phyloP scores from a whole-genome alignment of 2,329 filamentous ascomycete genomes.

The Aureobasidium sp. region DNA sequence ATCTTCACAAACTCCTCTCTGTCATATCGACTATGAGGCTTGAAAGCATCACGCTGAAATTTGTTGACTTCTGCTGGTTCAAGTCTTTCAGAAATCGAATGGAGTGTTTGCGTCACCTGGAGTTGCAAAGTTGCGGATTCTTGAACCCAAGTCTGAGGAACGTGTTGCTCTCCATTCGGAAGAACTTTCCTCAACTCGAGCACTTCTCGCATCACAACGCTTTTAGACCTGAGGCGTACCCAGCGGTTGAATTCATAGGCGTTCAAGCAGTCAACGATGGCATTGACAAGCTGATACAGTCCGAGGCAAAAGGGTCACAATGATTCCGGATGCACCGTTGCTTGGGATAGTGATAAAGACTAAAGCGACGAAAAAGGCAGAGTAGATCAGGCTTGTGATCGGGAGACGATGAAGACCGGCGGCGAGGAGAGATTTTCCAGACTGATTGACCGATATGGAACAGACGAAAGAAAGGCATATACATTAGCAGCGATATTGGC shows the following conservation, averaged over 20 bases:
- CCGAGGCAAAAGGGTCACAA: neutral
- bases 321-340: neutral
- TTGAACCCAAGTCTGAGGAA: neutral
- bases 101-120: neutral
- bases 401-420: too few species aligned
- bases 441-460: too few species aligned
- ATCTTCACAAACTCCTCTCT: neutral
- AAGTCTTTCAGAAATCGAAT: neutral
- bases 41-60: neutral
- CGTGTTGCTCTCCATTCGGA: neutral
- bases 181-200: neutral
- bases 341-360: too few species aligned
- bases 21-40: neutral
- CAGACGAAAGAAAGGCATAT: too few species aligned
- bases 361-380: too few species aligned
- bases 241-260: neutral
- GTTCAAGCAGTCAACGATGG: neutral
- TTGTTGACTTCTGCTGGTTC: neutral
- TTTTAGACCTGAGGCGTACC: neutral
- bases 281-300: neutral
- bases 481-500: too few species aligned
- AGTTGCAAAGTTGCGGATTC: neutral
- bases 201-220: neutral
- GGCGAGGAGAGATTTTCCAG: too few species aligned
- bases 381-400: too few species aligned